These are phyloP conservation scores for Tuber microsphaerosporum DNA, from an alignment of 495 filamentous ascomycete genomes.

Conservation along the genomic window DNA sequence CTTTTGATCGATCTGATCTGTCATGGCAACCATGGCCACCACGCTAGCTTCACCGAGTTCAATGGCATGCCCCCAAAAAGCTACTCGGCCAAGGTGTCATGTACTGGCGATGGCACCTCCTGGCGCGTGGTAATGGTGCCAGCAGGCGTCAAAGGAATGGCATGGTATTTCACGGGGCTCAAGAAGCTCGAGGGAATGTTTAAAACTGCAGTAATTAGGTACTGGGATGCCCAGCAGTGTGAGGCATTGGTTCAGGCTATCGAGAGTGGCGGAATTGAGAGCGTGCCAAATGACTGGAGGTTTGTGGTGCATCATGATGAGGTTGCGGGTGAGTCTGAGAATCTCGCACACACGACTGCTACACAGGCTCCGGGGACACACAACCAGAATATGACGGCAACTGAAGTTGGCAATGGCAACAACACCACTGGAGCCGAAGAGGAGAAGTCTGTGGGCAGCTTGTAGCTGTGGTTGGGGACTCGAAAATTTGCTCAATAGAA, in stretches of 20 bases:
- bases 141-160: neutral
- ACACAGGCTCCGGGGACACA: neutral
- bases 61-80: neutral
- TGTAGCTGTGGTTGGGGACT: neutral
- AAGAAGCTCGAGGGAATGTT: neutral
- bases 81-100: neutral
- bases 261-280: neutral
- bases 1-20: neutral
- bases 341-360: neutral
- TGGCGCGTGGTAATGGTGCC: neutral
- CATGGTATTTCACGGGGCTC: neutral
- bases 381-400: neutral
- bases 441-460: neutral
- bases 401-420: neutral
- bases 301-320: neutral
- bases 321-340: neutral
- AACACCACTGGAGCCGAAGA: neutral
- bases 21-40: neutral
- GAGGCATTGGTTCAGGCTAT: neutral
- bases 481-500: neutral
- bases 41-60: neutral
- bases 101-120: neutral
- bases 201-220: neutral
- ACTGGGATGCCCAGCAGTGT: neutral
- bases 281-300: neutral